Evolutionary conservation across 2,329 filamentous ascomycete genomes (phyloP), one percentile per base, ranked within the genome.

Genomic region (Lanzia echinophila): DNA sequence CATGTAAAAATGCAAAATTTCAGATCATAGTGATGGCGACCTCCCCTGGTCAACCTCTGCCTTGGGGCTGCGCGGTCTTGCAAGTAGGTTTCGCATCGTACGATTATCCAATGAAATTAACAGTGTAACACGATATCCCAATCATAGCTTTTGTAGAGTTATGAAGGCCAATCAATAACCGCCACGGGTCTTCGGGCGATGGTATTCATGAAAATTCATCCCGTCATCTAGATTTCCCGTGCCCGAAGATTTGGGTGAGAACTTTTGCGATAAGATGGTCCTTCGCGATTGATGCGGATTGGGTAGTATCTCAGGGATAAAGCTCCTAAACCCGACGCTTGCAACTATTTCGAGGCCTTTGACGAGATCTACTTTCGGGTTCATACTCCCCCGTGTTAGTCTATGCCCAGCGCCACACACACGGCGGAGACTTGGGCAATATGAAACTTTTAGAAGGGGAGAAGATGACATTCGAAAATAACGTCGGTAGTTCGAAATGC

Each of bases 221-320:
- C 15, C 24, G 8, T 53, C 17, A 17, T 47, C 17, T 17, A 41
- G 17, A 50, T 33, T 13, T 53, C 17, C 47, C 43, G 42, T 39
- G 43, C 43, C 17, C 50, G 38, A 47, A 19, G 5, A 15, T 36
- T 47, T 41, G 46, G 24, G 15, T 24, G 50, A 20, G n/a, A 39
- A n/a, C 22, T n/a, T 17, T 32, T 31, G 19, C 12, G 39, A 42
- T 24, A 22, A 42, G 6, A 20, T n/a, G 20, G 3, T 28, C 33
- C 33, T 53, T 47, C 22, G 22, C 24, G 43, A 33, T 47, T 45
- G n/a, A 53, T 41, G 31, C 15, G 34, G 13, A 36, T 47, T 47
- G 24, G 43, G 50, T 53, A 53, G 43, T 53, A 53, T 53, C 50
- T 36, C 50, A 47, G 20, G 50, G 50, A 47, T 47, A 31, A 22